phyloP scores from a whole-genome alignment of 2,329 filamentous ascomycete species.

The Aplosporella prunicola region DNA sequence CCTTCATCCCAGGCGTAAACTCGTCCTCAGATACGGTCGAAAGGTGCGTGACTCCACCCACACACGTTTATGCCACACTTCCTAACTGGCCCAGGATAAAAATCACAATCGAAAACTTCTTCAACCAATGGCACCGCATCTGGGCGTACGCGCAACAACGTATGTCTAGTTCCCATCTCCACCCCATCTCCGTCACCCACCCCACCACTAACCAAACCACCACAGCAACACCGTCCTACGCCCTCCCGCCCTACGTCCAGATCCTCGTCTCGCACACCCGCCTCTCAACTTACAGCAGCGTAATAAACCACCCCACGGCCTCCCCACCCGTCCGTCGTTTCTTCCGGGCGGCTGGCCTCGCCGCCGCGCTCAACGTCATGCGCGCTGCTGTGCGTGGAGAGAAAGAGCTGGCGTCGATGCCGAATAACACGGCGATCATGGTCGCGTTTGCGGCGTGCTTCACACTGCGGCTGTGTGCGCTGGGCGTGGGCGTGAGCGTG shows the following conservation, averaged over 20 bases:
- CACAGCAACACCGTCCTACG: conserved; percentile 24
- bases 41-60: no score
- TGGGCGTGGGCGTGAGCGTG: conserved; percentile 31
- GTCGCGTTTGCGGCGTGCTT: conserved; percentile 66
- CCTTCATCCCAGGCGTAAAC: conserved; percentile 3
- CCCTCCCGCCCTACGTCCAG: conserved; percentile 64
- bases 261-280: conserved; percentile 65
- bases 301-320: conserved; percentile 65
- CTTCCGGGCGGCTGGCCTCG: conserved; percentile 62
- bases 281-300: conserved; percentile 63
- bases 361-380: conserved; percentile 65
- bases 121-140: conserved; percentile 54
- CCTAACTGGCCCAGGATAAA: conserved; percentile 30
- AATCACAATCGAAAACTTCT: conserved; percentile 53
- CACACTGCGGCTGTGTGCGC: conserved; percentile 36
- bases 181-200: neutral
- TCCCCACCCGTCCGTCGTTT: conserved; percentile 61
- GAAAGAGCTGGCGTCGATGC: conserved; percentile 61
- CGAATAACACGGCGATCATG: conserved; percentile 71
- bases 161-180: no score
- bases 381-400: conserved; percentile 65
- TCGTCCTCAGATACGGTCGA: conserved; percentile 8
- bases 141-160: conserved; percentile 34
- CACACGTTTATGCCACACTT: no score
- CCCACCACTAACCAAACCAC: no score